These are phyloP conservation scores for Sporodiniella umbellata DNA, from an alignment of 371 early-diverging fungal genomes.

Conservation along the genomic window DNA sequence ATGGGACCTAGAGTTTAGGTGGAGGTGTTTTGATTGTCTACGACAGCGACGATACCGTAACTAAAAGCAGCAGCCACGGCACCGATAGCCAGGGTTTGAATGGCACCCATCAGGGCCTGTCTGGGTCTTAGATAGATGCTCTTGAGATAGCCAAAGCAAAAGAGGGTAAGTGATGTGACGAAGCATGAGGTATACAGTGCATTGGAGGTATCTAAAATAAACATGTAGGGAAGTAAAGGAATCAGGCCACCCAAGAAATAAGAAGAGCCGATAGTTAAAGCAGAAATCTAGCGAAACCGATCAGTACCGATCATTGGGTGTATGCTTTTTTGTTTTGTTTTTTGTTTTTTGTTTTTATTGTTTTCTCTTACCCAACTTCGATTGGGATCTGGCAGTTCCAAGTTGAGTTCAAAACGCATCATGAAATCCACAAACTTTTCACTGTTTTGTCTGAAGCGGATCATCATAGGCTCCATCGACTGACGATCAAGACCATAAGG, in stretches of 20 bases:
- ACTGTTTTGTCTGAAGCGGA: conserved; percentile 48
- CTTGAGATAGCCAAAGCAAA: conserved; percentile 69
- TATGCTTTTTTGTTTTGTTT: too few relatives aligned
- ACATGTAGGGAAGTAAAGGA: conserved; percentile 66
- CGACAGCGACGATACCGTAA: conserved; percentile 39
- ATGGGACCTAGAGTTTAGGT: too few relatives aligned
- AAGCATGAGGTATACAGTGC: conserved; percentile 54
- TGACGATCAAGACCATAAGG: conserved; percentile 59
- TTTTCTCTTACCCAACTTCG: conserved; percentile 57
- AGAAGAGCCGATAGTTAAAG: conserved; percentile 64
- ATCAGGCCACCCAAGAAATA: conserved; percentile 71
- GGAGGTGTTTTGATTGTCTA: conserved; percentile 12
- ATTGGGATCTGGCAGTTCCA: conserved; percentile 64
- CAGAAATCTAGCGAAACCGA: conserved; percentile 42
- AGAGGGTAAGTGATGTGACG: conserved; percentile 56
- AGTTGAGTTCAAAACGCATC: conserved; percentile 71
- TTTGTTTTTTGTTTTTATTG: too few relatives aligned
- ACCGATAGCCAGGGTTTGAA: conserved; percentile 63
- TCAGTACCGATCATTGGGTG: too few relatives aligned
- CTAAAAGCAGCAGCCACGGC: conserved; percentile 61
- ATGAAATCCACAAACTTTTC: conserved; percentile 69
- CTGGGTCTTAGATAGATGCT: conserved; percentile 52
- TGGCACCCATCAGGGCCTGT: conserved; percentile 44
- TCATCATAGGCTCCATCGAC: conserved; percentile 58
- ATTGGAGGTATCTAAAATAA: conserved; percentile 32